phyloP scores from a whole-genome alignment of 805 yeast genomes.

The Zygotorulaspora florentina region DNA sequence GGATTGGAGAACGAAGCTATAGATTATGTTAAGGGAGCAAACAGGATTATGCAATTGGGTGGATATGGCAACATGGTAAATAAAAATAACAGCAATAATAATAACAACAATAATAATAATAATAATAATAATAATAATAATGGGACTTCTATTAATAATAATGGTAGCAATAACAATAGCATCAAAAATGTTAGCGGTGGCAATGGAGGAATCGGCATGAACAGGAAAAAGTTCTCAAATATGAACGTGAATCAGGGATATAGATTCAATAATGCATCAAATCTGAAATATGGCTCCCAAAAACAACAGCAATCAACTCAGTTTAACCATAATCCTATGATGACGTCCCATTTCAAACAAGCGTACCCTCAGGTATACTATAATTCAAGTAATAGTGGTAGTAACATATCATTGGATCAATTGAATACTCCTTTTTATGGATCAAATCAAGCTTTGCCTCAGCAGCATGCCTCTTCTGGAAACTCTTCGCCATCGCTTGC shows the following conservation, averaged over 20 bases:
- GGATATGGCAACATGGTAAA: conserved; percentile 2
- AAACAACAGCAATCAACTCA: conserved; percentile 8
- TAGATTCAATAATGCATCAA: conserved; percentile 14
- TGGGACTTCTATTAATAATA: background rate
- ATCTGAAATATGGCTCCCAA: conserved; percentile 9
- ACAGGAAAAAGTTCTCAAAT: conserved; percentile 10
- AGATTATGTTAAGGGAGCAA: conserved; percentile 4
- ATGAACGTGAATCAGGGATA: conserved; percentile 11
- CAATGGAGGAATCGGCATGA: conserved; percentile 5
- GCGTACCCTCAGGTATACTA: conserved; percentile 24
- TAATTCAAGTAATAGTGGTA: conserved; percentile 9
- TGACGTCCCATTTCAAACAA: conserved; percentile 24
- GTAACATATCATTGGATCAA: conserved; percentile 10
- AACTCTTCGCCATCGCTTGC: conserved; percentile 20
- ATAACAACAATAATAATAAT: conserved; percentile 8
- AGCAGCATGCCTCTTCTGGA: conserved; percentile 11
- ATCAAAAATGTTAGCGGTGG: conserved; percentile 4
- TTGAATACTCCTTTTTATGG: conserved; percentile 8
- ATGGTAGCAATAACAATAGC: conserved; percentile 6
- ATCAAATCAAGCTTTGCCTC: conserved; percentile 5
- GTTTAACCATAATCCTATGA: conserved; percentile 9
- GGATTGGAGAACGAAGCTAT: conserved; percentile 4
- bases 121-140: conserved; percentile 5
- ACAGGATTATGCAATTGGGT: conserved; percentile 5
- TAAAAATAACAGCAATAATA: conserved; percentile 10